phyloP scores from a whole-genome alignment of 164 flowering plant genomes.

The Vitis rupestris region DNA sequence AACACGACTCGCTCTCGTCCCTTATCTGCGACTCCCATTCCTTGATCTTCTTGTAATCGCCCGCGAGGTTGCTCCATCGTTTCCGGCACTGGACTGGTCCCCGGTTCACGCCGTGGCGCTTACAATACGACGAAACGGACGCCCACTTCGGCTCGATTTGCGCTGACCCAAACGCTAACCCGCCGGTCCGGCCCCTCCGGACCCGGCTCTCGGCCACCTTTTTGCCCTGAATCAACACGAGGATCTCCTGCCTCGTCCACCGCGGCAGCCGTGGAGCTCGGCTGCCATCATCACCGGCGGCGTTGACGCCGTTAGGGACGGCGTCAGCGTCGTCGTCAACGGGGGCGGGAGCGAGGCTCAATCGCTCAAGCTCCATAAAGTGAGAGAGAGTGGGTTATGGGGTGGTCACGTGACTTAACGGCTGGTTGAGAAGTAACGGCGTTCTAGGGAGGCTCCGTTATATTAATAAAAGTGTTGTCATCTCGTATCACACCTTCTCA shows the following conservation, averaged over 20 bases:
- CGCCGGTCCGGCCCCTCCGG: slow-evolving; percentile 47
- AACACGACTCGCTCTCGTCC: slow-evolving; percentile 65
- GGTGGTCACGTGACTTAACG: slow-evolving; percentile 12
- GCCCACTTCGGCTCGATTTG: slow-evolving; percentile 92
- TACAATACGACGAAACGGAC: slow-evolving; percentile 79
- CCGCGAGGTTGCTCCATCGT: slow-evolving; percentile 89
- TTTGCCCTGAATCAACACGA: slow-evolving; percentile 87
- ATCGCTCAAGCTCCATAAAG: slow-evolving; percentile 30
- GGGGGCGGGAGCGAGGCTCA: slow-evolving; percentile 20
- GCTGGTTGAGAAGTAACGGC: slow-evolving; percentile 1
- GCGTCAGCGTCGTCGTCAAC: slow-evolving; percentile 26
- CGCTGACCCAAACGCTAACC: slow-evolving; percentile 35
- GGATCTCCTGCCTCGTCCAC: slow-evolving; percentile 93
- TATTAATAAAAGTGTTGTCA: too few species aligned
- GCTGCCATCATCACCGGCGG: slow-evolving; percentile 10
- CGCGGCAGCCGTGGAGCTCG: slow-evolving; percentile 77
- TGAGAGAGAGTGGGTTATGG: background rate
- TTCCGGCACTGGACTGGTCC: slow-evolving; percentile 96
- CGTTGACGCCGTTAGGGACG: slow-evolving; percentile 30
- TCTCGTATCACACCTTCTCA: too few species aligned
- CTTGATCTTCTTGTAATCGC: slow-evolving; percentile 85
- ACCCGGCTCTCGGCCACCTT: slow-evolving; percentile 72
- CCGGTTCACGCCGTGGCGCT: slow-evolving; percentile 75
- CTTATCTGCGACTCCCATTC: slow-evolving; percentile 60
- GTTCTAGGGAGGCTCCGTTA: slow-evolving; percentile 1